phyloP scores from a whole-genome alignment of 305 asterid genomes.

The Fraxinus velutina region DNA sequence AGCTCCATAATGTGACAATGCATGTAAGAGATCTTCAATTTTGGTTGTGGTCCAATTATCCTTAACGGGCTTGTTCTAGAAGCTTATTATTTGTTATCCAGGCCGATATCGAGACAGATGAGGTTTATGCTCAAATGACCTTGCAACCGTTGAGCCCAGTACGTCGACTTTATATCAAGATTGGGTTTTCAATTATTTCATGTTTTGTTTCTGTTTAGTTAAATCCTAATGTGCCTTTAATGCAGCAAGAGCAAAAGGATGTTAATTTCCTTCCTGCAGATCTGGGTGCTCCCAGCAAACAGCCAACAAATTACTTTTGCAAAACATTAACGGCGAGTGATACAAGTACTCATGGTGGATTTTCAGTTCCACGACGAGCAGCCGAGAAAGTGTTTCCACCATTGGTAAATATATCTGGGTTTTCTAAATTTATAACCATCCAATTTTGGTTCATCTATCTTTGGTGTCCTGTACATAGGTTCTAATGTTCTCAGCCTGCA shows the following conservation, averaged over 20 bases:
- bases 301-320: slow-evolving; percentile 75
- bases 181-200: not conserved
- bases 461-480: slow-evolving; percentile 8
- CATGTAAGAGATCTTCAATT: slow-evolving; percentile 38
- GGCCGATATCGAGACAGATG: slow-evolving; percentile 71
- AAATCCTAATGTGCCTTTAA: not conserved
- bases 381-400: slow-evolving; percentile 90
- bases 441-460: not conserved
- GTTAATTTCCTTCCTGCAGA: slow-evolving; percentile 65
- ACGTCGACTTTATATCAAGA: slow-evolving; percentile 20
- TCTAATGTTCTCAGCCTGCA: slow-evolving; percentile 16
- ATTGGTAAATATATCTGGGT: slow-evolving; percentile 37
- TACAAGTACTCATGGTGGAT: slow-evolving; percentile 84
- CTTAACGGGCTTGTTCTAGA: not conserved
- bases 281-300: slow-evolving; percentile 58
- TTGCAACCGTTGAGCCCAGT: slow-evolving; percentile 60
- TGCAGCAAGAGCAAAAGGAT: slow-evolving; percentile 78
- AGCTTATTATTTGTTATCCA: slow-evolving; percentile 29
- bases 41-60: slow-evolving; percentile 15
- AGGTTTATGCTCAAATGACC: slow-evolving; percentile 68
- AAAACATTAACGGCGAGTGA: slow-evolving; percentile 80
- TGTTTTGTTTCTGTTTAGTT: not conserved
- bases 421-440: not conserved
- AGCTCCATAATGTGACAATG: slow-evolving; percentile 64
- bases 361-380: slow-evolving; percentile 83